Evolutionary conservation across 441 rosid species (phyloP).

Genomic region (Bocquillonia castaneifolia): DNA sequence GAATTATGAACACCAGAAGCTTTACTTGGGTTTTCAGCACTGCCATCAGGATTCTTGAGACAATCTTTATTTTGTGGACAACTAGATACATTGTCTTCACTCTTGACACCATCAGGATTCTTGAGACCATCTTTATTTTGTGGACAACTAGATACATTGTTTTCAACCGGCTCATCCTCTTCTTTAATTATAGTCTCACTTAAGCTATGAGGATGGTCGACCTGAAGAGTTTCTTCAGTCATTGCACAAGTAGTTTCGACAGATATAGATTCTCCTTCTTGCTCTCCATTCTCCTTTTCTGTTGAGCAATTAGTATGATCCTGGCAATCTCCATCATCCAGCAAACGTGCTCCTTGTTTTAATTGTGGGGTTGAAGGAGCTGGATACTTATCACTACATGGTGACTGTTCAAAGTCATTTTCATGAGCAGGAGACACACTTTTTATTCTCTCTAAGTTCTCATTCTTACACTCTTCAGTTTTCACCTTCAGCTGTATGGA

Average conservation of each 20-base stretch:
- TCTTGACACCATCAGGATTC: conserved; percentile 20
- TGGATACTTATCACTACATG: conserved; percentile 49
- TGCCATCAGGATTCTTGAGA: conserved; percentile 20
- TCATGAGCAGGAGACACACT: conserved; percentile 30
- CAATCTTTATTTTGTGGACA: conserved; percentile 25
- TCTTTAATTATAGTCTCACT: conserved; percentile 39
- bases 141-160: conserved; percentile 11
- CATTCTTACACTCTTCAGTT: conserved; percentile 27
- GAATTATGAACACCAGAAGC: conserved; percentile 41
- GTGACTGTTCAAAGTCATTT: conserved; percentile 34
- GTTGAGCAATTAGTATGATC: conserved; percentile 51
- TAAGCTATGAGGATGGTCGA: conserved; percentile 24
- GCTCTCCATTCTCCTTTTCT: conserved; percentile 58
- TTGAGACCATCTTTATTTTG: conserved; percentile 28
- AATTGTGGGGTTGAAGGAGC: conserved; percentile 90
- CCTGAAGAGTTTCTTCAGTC: conserved; percentile 32
- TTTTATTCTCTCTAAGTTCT: conserved; percentile 26
- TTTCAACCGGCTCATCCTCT: conserved; percentile 44
- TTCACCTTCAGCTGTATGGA: conserved; percentile 45
- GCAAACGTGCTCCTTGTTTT: conserved; percentile 45
- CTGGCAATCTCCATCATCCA: conserved; percentile 66
- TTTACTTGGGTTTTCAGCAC: conserved; percentile 29
- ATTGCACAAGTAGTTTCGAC: conserved; percentile 67
- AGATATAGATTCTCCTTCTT: conserved; percentile 76
- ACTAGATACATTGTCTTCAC: conserved; percentile 23